Conservation (phyloP, 1,139 yeast genomes). For the Yamadazyma blattariae region DNA sequence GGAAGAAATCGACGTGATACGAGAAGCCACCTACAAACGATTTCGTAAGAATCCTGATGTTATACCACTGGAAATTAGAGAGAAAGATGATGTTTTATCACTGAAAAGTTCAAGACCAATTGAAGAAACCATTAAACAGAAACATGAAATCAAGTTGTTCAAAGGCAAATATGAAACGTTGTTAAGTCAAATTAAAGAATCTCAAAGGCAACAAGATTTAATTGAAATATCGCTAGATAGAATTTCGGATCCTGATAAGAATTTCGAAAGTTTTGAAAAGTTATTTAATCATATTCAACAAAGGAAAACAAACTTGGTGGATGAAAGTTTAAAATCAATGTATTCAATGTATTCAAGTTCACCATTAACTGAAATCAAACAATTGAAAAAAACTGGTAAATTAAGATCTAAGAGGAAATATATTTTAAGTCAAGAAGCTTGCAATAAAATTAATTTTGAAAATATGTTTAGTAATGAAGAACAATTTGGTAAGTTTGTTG, state of each 20-base stretch:
- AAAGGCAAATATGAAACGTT: slow-evolving; percentile 40
- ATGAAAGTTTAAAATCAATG: slow-evolving; percentile 18
- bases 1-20: slow-evolving; percentile 38
- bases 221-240: slow-evolving; percentile 19
- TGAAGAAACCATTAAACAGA: slow-evolving; percentile 54
- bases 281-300: slow-evolving; percentile 20
- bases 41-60: slow-evolving; percentile 27
- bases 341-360: slow-evolving; percentile 40
- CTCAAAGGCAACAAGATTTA: slow-evolving; percentile 2
- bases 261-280: slow-evolving; percentile 43
- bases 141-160: slow-evolving; percentile 64
- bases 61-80: slow-evolving; percentile 9
- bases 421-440: slow-evolving; percentile 49
- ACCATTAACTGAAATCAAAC: slow-evolving; percentile 14
- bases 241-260: slow-evolving; percentile 24
- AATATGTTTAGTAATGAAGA: slow-evolving; percentile 58
- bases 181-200: slow-evolving; percentile 1
- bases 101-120: slow-evolving; percentile 30
- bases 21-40: slow-evolving; percentile 29
- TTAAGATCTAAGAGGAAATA: slow-evolving; percentile 30
- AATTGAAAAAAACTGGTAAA: slow-evolving; percentile 20
- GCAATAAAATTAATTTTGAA: slow-evolving; percentile 43
- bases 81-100: slow-evolving; percentile 13
- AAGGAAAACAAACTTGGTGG: slow-evolving; percentile 4
- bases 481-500: slow-evolving; percentile 61